A percentile compares a stretch with the other conserved stretches of the same genome.
phyloP scores from a whole-genome alignment of 2,329 filamentous ascomycete species.

The Dothiorella sarmentorum region DNA sequence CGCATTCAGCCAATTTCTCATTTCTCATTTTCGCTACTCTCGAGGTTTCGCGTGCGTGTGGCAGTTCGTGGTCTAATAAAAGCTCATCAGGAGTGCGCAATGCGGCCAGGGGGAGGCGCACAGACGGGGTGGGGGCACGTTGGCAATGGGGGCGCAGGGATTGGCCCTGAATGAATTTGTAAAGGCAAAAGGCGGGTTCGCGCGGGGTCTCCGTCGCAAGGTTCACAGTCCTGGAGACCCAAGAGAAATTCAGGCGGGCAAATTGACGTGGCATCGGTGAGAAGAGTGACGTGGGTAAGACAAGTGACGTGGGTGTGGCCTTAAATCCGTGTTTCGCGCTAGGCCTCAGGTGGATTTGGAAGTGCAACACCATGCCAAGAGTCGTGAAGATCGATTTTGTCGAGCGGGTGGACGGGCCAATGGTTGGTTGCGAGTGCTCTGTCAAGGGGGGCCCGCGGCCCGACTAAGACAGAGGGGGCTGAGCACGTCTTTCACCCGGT shows the following conservation, averaged over 20 bases:
- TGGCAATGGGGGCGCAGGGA: too few relatives aligned
- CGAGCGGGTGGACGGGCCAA: background rate
- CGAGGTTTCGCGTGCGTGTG: too few relatives aligned
- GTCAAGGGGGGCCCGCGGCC: background rate
- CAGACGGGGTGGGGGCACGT: too few relatives aligned
- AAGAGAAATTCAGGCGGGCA: too few relatives aligned
- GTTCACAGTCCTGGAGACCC: background rate
- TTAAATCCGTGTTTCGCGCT: background rate
- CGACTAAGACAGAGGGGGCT: background rate
- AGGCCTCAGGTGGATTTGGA: background rate
- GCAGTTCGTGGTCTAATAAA: too few relatives aligned
- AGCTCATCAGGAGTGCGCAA: too few relatives aligned
- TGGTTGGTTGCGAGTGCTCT: accelerated
- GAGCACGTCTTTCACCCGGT: background rate
- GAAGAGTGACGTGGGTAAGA: background rate
- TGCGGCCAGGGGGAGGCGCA: too few relatives aligned
- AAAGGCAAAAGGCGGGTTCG: background rate
- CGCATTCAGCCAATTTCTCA: too few relatives aligned
- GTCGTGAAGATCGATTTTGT: background rate
- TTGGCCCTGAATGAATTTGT: background rate
- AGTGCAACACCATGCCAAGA: slow-evolving; percentile 9
- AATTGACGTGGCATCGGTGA: background rate
- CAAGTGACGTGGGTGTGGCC: slow-evolving; percentile 18
- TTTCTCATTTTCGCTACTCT: too few relatives aligned
- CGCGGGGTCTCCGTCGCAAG: background rate